Base-by-base conservation (phyloP, 768 basidiomycete species). In the Podaxis rugospora region DNA sequence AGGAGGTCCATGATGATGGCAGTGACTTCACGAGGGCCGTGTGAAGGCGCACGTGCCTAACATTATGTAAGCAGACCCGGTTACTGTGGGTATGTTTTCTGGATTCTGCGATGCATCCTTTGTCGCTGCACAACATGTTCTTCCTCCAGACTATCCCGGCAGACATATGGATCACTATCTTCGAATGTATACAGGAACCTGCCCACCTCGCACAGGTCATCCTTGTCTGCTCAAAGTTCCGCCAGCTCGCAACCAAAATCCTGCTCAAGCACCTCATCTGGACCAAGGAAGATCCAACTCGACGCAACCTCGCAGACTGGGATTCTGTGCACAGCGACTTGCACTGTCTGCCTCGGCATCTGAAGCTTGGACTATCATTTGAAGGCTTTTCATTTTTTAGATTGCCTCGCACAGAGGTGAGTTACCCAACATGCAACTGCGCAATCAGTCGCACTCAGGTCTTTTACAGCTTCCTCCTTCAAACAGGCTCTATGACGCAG, bases 91-190 rank as follows among this genome's bases (percentile, higher is more conserved):
- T 60, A 60, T 60, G 59, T 60, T 60, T 60, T 60, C 59, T 44
- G 57, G n/a, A 35, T 53, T 44, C 39, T 10, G 42, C 51, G 51
- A 53, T 53, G 59, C 32, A 37, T 50, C 47, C 10, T 50, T 14
- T 60, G 56, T 37, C 56, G 59, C 18, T 61, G 46, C 13, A 53
- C 60, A 55, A 57, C 62, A 55, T 60, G 59, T 52, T 55, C 52
- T 55, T 49, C 49, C 57, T 67, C 37, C 58, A 63, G 35, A 47
- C 59, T 11, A 67, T 73, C 9, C 67, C 69, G 3, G 72, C 71
- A 51, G 72, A 73, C 54, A 63, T 73, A n/a, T 73, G 71, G 70
- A 69, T 73, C 13, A 65, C 67, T 23, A 63, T 73, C 13, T 73
- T 73, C 54, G 70, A 72, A 50, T 55, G 65, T 10, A 55, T 71